phyloP scores from a whole-genome alignment of 1,139 yeast genomes.

The Yamadazyma atmosphaerica region DNA sequence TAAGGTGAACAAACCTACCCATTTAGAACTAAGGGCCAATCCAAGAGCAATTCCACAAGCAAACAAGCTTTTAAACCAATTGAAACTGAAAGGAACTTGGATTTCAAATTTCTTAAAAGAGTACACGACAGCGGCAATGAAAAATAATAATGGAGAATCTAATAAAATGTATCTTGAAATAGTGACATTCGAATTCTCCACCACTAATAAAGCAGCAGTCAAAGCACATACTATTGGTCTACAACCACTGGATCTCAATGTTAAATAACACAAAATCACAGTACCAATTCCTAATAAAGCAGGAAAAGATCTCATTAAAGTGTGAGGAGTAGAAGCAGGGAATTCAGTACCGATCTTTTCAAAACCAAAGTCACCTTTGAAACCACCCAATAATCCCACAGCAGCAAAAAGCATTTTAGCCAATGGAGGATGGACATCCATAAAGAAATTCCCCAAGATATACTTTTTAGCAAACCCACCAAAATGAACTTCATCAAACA shows the following conservation, averaged over 20 bases:
- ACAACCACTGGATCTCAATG: constrained; percentile 85
- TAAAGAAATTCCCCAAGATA: constrained; percentile 69
- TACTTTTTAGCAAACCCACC: constrained; percentile 80
- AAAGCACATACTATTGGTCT: constrained; percentile 71
- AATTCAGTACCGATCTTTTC: constrained; percentile 66
- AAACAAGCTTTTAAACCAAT: constrained; percentile 71
- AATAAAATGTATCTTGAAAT: constrained; percentile 87
- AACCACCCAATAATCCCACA: constrained; percentile 71
- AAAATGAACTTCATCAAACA: constrained; percentile 46
- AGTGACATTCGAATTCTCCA: constrained; percentile 87
- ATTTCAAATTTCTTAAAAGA: constrained; percentile 80
- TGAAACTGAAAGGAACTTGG: constrained; percentile 65
- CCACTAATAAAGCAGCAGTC: constrained; percentile 64
- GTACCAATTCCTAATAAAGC: constrained; percentile 83
- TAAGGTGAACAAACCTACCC: constrained; percentile 96
- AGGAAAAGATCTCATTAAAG: constrained; percentile 82
- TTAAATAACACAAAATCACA: constrained; percentile 71
- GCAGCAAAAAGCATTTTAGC: constrained; percentile 88
- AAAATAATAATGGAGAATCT: constrained; percentile 88
- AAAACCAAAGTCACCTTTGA: constrained; percentile 73
- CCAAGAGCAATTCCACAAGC: constrained; percentile 85
- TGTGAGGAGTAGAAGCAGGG: constrained; percentile 67
- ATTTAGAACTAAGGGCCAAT: constrained; percentile 83
- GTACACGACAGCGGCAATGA: constrained; percentile 84
- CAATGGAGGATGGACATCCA: constrained; percentile 95